phyloP scores from a whole-genome alignment of 805 yeast species.

The Myxozyma monticola region DNA sequence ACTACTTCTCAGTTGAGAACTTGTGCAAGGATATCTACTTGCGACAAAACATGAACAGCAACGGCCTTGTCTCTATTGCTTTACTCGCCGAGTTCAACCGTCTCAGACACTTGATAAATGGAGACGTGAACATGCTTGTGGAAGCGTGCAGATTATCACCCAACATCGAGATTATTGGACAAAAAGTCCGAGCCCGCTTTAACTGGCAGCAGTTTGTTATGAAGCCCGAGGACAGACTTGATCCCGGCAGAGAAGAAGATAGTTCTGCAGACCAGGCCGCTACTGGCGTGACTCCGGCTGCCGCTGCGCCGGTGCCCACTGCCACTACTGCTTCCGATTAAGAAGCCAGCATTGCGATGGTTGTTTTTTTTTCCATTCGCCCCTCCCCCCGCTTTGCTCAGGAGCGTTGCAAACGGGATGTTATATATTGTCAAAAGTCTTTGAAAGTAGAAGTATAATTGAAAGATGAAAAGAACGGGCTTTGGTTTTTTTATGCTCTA shows the following conservation, averaged over 20 bases:
- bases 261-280: constrained; percentile 24
- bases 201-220: constrained; percentile 71
- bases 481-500: too few relatives aligned
- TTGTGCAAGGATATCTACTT: constrained; percentile 79
- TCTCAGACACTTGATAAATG: constrained; percentile 63
- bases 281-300: background rate
- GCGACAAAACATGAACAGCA: constrained; percentile 74
- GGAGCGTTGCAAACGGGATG: too few relatives aligned
- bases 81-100: constrained; percentile 73
- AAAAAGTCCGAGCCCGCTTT: constrained; percentile 59
- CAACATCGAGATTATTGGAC: constrained; percentile 52
- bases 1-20: constrained; percentile 87
- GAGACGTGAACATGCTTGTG: constrained; percentile 53
- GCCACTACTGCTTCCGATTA: constrained; percentile 1
- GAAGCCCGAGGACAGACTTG: constrained; percentile 51
- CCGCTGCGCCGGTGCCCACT: constrained; percentile 9
- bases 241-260: constrained; percentile 48
- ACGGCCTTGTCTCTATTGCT: constrained; percentile 68
- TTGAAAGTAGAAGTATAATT: too few relatives aligned
- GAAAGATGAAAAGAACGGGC: too few relatives aligned
- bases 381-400: too few relatives aligned
- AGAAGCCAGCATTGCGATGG: too few relatives aligned
- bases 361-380: too few relatives aligned
- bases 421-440: too few relatives aligned
- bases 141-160: constrained; percentile 57